Evolutionary conservation across 331 rosid genomes (phyloP), one percentile per base, ranked within the genome.

Genomic region (Quercus phellos): DNA sequence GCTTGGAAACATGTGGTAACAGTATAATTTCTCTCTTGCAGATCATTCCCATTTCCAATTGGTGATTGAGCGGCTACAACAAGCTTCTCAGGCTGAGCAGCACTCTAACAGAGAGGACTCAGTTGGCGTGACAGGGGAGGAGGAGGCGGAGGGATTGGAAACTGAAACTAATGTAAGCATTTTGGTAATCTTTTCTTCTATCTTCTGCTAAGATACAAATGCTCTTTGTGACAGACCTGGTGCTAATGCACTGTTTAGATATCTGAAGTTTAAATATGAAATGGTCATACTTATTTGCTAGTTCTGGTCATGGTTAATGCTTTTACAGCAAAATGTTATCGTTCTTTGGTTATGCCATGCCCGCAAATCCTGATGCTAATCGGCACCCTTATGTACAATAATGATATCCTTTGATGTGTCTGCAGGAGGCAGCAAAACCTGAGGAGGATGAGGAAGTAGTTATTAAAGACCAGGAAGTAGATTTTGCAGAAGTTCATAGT

Each of bases 51-150:
- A 85, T 68, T 90, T 83, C 74, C 68, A 86, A 51, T 55, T 77
- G 71, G 80, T 89, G 80, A 87, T 92, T 51, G 91, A 87, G 79
- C 85, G 68, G 73, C 88, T 89, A 85, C 80, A 84, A 78, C 84
- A 84, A 88, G 85, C 64, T 68, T 84, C 94, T 56, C 86, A 84
- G 82, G 86, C 73, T 84, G 88, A 93, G 81, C 79, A 80, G 55
- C 88, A 90, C 68, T 63, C 82, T 8, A 30, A 50, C 72, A 79
- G n/a, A 77, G 90, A 91, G 27, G 89, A 83, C 55, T 66, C 86
- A 54, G 88, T 55, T 88, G 84, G 70, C 43, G 34, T 61, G 78
- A 61, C 77, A 0, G 82, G 61, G 26, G 58, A 70, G 51, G 88
- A 81, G 73, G 89, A 77, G 58, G 83, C 80, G 68, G 85, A 78